These are phyloP conservation scores for Microbotryum intermedium DNA, from an alignment of 1,284 basidiomycete genomes.

Conservation along the genomic window DNA sequence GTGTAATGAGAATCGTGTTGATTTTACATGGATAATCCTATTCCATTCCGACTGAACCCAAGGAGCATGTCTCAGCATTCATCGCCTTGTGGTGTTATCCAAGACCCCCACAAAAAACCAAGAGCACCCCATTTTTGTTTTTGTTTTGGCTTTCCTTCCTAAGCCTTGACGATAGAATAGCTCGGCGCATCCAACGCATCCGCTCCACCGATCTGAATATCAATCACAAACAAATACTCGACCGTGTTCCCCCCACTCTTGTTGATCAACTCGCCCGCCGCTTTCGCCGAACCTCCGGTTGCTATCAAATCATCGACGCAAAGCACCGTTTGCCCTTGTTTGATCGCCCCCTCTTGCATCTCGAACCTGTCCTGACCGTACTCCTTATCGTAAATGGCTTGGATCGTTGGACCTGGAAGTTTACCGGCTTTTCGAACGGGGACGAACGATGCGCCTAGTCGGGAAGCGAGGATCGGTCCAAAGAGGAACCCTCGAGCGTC, in stretches of 20 bases:
- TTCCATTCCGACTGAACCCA: neutral
- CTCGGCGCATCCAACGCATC: neutral
- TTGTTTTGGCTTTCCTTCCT: no score
- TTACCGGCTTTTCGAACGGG: constrained; percentile 93
- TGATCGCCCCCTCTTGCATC: constrained; percentile 82
- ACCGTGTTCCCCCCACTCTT: constrained; percentile 2
- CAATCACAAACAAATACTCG: constrained; percentile 4
- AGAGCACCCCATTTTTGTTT: no score
- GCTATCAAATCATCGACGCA: constrained; percentile 95
- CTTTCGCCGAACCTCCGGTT: constrained; percentile 89
- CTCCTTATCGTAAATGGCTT: constrained; percentile 81
- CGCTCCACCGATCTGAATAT: neutral
- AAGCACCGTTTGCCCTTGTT: constrained; percentile 72
- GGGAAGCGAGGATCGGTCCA: constrained; percentile 80
- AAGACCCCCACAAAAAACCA: no score
- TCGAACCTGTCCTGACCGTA: constrained; percentile 62
- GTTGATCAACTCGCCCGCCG: constrained; percentile 81
- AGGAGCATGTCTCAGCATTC: no score
- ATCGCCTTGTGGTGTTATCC: no score
- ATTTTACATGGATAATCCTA: neutral
- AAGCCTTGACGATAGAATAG: constrained; percentile 3
- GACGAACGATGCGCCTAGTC: constrained; percentile 85
- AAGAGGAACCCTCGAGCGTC: constrained; percentile 95
- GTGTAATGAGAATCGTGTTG: neutral
- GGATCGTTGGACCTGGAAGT: constrained; percentile 74